Percentiles rank a stretch among this genome's conserved stretches.
These are phyloP conservation scores for Actinomucor elegans DNA, from an alignment of 371 early-diverging fungal species.

Conservation along the genomic window DNA sequence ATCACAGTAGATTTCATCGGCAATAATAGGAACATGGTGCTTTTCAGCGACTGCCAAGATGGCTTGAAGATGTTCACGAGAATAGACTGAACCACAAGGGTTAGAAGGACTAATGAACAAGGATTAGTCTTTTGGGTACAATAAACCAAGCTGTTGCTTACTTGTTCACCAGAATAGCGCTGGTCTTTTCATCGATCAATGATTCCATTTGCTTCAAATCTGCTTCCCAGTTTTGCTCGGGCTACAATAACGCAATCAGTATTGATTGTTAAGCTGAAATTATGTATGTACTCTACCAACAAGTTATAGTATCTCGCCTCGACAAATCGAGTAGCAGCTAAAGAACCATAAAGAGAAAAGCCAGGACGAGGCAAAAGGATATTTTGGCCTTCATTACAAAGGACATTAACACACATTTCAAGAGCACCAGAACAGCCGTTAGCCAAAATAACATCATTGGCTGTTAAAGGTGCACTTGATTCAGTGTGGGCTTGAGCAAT, in stretches of 20 bases:
- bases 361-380: conserved; percentile 89
- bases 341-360: conserved; percentile 85
- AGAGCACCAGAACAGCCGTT: conserved; percentile 88
- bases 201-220: conserved; percentile 81
- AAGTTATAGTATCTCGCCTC: conserved; percentile 79
- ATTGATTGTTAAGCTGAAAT: background rate
- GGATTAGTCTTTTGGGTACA: background rate
- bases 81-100: conserved; percentile 90
- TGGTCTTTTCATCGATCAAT: conserved; percentile 79
- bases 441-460: conserved; percentile 79
- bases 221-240: conserved; percentile 83
- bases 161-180: conserved; percentile 86
- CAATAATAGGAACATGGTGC: conserved; percentile 80
- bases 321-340: conserved; percentile 79
- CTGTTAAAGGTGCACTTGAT: conserved; percentile 70
- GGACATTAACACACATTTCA: conserved; percentile 72
- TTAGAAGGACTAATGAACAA: conserved; percentile 64
- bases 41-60: conserved; percentile 75
- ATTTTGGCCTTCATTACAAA: conserved; percentile 82
- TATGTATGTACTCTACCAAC: conserved; percentile 37
- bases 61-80: conserved; percentile 66
- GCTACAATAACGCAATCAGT: conserved; percentile 29
- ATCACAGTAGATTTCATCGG: conserved; percentile 93
- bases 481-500: conserved; percentile 68
- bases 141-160: conserved; percentile 14